Percentiles rank a stretch among this genome's conserved stretches.
Evolutionary conservation across 2,329 filamentous ascomycete genomes (phyloP).

Genomic region (Stagonosporopsis tanaceti): DNA sequence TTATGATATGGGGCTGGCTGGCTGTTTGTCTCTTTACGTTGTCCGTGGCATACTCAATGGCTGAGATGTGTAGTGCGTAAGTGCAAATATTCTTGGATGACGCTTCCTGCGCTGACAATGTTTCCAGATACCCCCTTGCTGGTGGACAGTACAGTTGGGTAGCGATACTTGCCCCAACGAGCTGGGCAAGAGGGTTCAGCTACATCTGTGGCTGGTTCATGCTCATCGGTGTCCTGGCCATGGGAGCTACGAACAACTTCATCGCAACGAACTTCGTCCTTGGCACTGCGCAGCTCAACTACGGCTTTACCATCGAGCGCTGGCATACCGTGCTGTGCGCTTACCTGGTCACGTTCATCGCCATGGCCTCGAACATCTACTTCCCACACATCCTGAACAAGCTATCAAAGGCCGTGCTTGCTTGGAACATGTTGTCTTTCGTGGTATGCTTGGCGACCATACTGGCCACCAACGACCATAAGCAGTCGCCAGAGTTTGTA

Average conservation of each 20-base stretch:
- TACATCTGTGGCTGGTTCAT: conserved; percentile 53
- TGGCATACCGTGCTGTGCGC: conserved; percentile 65
- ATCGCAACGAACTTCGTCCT: conserved; percentile 65
- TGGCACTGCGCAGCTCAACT: conserved; percentile 62
- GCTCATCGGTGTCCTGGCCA: conserved; percentile 55
- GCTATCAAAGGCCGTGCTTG: conserved; percentile 58
- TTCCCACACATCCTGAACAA: conserved; percentile 60
- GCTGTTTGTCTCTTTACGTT: conserved; percentile 61
- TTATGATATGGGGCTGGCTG: conserved; percentile 67
- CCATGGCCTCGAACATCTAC: conserved; percentile 59
- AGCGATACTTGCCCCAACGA: conserved; percentile 61
- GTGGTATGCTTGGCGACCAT: conserved; percentile 61
- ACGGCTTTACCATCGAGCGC: conserved; percentile 60
- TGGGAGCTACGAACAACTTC: conserved; percentile 64
- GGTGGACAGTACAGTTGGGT: conserved; percentile 68
- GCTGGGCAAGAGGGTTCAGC: conserved; percentile 45
- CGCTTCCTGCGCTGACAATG: conserved; percentile 6
- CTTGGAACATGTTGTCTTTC: conserved; percentile 64
- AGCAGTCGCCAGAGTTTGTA: conserved; percentile 63
- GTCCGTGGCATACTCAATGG: conserved; percentile 65
- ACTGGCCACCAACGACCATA: conserved; percentile 62
- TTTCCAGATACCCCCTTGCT: conserved; percentile 58
- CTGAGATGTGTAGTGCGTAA: conserved; percentile 62
- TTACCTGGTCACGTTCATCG: conserved; percentile 57
- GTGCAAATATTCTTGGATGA: not conserved